Evolutionary conservation across 2,329 filamentous ascomycete species (phyloP).

Genomic region (Xylariaceae sp.): DNA sequence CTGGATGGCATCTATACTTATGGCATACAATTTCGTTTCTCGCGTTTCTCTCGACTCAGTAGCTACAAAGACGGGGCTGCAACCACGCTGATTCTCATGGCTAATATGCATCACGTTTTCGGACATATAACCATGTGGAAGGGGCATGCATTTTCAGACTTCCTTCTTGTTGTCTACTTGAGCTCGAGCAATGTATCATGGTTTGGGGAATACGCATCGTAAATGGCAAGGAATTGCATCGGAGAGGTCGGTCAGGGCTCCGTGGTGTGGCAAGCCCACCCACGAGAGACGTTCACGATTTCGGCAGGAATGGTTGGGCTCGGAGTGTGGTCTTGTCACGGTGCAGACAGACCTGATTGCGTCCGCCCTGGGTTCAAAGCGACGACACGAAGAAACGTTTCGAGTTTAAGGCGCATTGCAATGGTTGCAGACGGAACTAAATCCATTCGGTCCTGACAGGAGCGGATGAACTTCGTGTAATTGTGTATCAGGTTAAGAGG

Average conservation of each 20-base stretch:
- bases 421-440: too few relatives aligned
- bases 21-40: conserved; percentile 10
- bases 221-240: conserved; percentile 16
- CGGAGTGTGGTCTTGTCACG: conserved; percentile 16
- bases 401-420: conserved; percentile 7
- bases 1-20: conserved; percentile 11
- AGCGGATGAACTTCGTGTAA: conserved; percentile 8
- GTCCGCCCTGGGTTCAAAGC: conserved; percentile 20
- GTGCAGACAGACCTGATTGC: conserved; percentile 21
- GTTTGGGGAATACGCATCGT: conserved; percentile 18
- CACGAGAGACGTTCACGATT: conserved; percentile 8
- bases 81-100: conserved; percentile 22
- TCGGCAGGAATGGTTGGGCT: conserved; percentile 14
- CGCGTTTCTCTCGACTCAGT: conserved; percentile 16
- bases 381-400: conserved; percentile 8
- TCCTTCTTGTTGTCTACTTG: conserved; percentile 21
- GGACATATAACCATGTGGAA: conserved; percentile 24
- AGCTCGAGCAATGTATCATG: conserved; percentile 27
- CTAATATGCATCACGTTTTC: conserved; percentile 20
- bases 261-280: conserved; percentile 9
- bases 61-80: conserved; percentile 14
- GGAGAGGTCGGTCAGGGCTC: conserved; percentile 14
- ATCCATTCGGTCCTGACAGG: neutral
- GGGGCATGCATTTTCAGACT: conserved; percentile 18
- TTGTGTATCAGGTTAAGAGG: too few relatives aligned